Percentiles rank a stretch among this genome's conserved stretches.
Evolutionary conservation across 495 filamentous ascomycete species (phyloP).

Genomic region (Monascus purpureus): DNA sequence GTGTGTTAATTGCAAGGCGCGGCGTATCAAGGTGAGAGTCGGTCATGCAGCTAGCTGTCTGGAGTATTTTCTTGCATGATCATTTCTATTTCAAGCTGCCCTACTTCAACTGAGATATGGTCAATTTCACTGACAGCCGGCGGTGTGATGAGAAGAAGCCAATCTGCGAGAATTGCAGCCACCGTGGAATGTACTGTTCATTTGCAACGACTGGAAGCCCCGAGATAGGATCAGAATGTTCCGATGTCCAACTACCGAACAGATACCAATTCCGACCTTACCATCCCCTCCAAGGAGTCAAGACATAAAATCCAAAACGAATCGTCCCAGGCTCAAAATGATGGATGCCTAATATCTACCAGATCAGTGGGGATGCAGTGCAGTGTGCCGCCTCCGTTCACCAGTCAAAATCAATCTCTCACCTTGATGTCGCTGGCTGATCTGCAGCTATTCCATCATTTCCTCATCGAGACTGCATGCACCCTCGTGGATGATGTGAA

Average conservation of each 20-base stretch:
- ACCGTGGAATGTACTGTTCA: constrained; percentile 14
- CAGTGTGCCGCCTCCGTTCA: no score
- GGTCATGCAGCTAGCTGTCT: not conserved
- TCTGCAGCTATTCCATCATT: constrained; percentile 27
- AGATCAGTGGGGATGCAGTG: no score
- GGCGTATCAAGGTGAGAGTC: constrained; percentile 20
- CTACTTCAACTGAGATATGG: not conserved
- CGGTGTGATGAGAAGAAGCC: constrained; percentile 28
- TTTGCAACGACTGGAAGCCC: no score
- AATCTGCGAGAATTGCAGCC: constrained; percentile 15
- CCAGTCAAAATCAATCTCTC: no score
- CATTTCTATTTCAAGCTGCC: not conserved
- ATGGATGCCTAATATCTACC: no score
- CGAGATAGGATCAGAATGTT: no score
- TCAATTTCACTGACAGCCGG: not conserved
- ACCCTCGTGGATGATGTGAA: constrained; percentile 15
- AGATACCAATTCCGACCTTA: constrained; percentile 13
- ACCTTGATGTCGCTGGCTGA: constrained; percentile 21
- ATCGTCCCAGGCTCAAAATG: no score
- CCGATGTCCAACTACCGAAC: constrained; percentile 1
- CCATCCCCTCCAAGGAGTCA: constrained; percentile 3
- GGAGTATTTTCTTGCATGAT: not conserved
- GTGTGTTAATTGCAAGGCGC: constrained; percentile 19
- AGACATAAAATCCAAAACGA: not conserved
- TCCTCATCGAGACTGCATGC: constrained; percentile 16